These are phyloP conservation scores for Closterium sp. DNA, from an alignment of 139 green algal species.

Conservation along the genomic window DNA sequence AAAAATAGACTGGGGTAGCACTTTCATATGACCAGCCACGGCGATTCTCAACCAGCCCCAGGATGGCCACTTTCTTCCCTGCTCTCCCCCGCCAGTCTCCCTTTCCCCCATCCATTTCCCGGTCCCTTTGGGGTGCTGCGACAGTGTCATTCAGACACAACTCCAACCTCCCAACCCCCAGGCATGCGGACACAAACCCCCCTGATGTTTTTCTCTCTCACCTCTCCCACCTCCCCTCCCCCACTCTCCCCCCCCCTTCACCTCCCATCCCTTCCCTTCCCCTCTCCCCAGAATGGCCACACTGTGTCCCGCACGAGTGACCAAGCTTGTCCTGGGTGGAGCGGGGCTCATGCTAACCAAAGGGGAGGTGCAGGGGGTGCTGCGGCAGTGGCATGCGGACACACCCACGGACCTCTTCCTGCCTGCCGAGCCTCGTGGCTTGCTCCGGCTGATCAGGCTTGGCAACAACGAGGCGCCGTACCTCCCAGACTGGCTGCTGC, in stretches of 20 bases:
- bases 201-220: too few species aligned
- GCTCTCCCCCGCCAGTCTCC: too few species aligned
- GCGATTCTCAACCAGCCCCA: too few species aligned
- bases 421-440: neutral
- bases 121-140: too few species aligned
- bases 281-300: constrained; percentile 3
- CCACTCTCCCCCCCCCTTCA: too few species aligned
- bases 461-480: constrained; percentile 5
- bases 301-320: neutral
- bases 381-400: constrained; percentile 6
- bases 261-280: neutral
- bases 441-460: constrained; percentile 23
- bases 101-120: too few species aligned
- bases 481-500: neutral
- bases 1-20: too few species aligned
- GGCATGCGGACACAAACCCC: too few species aligned
- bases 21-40: too few species aligned
- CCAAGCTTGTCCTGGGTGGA: constrained; percentile 4
- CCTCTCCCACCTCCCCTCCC: too few species aligned
- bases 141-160: neutral
- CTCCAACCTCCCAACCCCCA: too few species aligned
- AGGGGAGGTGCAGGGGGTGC: constrained; percentile 18
- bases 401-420: constrained; percentile 19
- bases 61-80: too few species aligned
- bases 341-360: constrained; percentile 12